Percentiles rank a stretch among this genome's conserved stretches.
phyloP scores from a whole-genome alignment of 371 early-diverging fungal genomes.

The Lichtheimia hyalospora region DNA sequence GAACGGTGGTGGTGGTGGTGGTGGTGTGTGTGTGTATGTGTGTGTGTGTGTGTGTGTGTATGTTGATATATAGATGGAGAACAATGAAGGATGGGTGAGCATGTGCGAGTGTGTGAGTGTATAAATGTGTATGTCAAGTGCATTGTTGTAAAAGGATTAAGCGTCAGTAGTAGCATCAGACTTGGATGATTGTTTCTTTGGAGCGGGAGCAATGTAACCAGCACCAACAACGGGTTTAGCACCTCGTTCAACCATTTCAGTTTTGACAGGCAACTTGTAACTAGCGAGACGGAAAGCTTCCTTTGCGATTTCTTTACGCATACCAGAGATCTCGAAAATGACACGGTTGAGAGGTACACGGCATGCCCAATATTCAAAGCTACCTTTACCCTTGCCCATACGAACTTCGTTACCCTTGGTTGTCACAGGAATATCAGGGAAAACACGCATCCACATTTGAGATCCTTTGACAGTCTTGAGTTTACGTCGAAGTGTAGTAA shows the following conservation, averaged over 20 bases:
- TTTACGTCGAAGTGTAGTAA: constrained; percentile 73
- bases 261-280: constrained; percentile 73
- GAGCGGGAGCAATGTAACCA: constrained; percentile 28
- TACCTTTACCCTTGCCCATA: constrained; percentile 98
- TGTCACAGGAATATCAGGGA: constrained; percentile 92
- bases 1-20: too few relatives aligned
- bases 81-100: neutral
- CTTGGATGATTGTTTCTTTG: neutral
- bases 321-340: constrained; percentile 82
- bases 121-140: neutral
- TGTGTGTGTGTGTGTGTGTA: neutral
- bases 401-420: constrained; percentile 90
- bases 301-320: constrained; percentile 79
- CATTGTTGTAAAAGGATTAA: neutral
- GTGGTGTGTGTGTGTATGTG: too few relatives aligned
- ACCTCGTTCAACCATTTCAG: constrained; percentile 71
- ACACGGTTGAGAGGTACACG: constrained; percentile 88
- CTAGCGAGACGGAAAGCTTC: constrained; percentile 74
- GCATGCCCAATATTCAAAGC: constrained; percentile 91
- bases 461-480: constrained; percentile 88
- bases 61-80: neutral
- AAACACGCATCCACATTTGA: constrained; percentile 85
- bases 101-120: neutral
- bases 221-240: constrained; percentile 55
- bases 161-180: neutral